Conservation (phyloP, 192 early-diverging fungal species). For the Jimgerdemannia flammicorona region DNA sequence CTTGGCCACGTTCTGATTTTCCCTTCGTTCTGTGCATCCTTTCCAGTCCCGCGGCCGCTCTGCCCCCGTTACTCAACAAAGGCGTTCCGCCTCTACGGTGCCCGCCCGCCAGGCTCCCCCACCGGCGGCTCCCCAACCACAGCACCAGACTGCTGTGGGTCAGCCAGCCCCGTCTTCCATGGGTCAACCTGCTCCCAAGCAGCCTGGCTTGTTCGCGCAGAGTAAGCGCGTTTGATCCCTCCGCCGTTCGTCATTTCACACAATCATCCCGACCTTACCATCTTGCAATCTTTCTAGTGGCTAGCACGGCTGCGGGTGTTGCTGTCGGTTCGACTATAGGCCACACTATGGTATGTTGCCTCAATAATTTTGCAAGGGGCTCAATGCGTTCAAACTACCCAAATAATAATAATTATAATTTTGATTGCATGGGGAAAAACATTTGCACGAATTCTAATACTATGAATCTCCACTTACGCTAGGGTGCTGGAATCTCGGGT, state of each 20-base stretch:
- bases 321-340: slow-evolving; percentile 86
- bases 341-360: slow-evolving; percentile 46
- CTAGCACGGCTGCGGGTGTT: slow-evolving; percentile 90
- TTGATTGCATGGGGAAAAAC: not conserved
- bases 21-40: too few relatives aligned
- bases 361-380: too few relatives aligned
- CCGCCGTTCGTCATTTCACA: not conserved
- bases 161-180: slow-evolving; percentile 43
- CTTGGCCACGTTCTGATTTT: too few relatives aligned
- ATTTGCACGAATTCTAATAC: too few relatives aligned
- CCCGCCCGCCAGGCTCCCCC: slow-evolving; percentile 59
- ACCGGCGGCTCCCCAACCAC: slow-evolving; percentile 37
- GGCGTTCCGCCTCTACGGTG: slow-evolving; percentile 49
- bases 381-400: not conserved
- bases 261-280: not conserved
- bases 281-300: slow-evolving; percentile 45
- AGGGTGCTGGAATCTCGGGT: slow-evolving; percentile 28
- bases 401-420: not conserved
- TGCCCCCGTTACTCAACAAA: slow-evolving; percentile 44
- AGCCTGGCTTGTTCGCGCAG: slow-evolving; percentile 75
- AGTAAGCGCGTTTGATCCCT: slow-evolving; percentile 25
- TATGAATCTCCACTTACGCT: not conserved
- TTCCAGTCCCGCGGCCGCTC: slow-evolving; percentile 8
- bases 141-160: slow-evolving; percentile 11
- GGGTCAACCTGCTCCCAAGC: slow-evolving; percentile 56